A percentile compares a stretch with the other conserved stretches of the same genome.
phyloP scores from a whole-genome alignment of 805 yeast genomes.

The Yamadazyma akitaensis region DNA sequence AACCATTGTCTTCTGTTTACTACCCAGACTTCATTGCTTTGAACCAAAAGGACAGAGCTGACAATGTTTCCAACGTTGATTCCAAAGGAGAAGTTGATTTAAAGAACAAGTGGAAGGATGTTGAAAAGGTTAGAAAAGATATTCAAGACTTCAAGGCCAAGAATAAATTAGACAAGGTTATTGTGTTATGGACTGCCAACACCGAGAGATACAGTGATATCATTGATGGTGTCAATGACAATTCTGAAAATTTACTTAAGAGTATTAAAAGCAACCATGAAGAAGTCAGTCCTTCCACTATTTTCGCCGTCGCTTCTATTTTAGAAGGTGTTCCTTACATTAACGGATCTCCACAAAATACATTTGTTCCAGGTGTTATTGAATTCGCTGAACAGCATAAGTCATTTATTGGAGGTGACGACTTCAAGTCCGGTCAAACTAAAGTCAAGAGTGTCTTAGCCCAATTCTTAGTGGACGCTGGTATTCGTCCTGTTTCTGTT shows the following conservation, averaged over 20 bases:
- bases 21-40: conserved; percentile 97
- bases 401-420: conserved; percentile 92
- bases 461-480: conserved; percentile 94
- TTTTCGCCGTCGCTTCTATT: conserved; percentile 91
- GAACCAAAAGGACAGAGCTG: conserved; percentile 88
- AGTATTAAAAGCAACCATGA: conserved; percentile 75
- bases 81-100: conserved; percentile 48
- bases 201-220: conserved; percentile 89
- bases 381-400: conserved; percentile 78
- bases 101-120: conserved; percentile 81
- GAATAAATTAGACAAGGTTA: conserved; percentile 78
- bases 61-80: conserved; percentile 69
- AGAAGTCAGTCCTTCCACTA: conserved; percentile 89
- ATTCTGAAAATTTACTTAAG: conserved; percentile 71
- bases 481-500: conserved; percentile 89
- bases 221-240: conserved; percentile 79
- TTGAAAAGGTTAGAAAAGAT: conserved; percentile 80
- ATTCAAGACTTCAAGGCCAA: conserved; percentile 70
- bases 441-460: conserved; percentile 95
- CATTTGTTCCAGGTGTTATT: conserved; percentile 93
- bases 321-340: conserved; percentile 86
- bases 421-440: conserved; percentile 95
- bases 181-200: conserved; percentile 95
- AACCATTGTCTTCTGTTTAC: conserved; percentile 81
- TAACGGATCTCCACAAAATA: conserved; percentile 96